Evolutionary conservation across 2,329 filamentous ascomycete species (phyloP).

Genomic region (Penicillium expansum): DNA sequence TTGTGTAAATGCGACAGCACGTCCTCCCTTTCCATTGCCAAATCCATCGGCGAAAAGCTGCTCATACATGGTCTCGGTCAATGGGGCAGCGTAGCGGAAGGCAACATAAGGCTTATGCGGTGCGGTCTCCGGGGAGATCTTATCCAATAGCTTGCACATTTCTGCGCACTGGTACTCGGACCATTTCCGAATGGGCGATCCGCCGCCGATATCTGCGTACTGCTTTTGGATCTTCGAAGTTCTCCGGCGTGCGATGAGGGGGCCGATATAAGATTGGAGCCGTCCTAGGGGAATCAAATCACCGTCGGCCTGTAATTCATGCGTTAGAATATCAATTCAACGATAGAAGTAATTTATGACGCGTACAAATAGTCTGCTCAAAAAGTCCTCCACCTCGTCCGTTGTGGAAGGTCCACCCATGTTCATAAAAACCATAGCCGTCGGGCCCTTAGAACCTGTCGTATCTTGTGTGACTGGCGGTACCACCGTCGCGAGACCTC

Average conservation of each 20-base stretch:
- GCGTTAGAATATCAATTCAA: background rate
- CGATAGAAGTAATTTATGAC: background rate
- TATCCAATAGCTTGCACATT: slow-evolving; percentile 97
- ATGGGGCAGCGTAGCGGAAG: slow-evolving; percentile 88
- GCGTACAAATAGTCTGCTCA: slow-evolving; percentile 86
- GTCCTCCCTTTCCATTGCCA: slow-evolving; percentile 81
- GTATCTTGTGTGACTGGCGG: slow-evolving; percentile 79
- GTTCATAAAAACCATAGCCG: slow-evolving; percentile 98
- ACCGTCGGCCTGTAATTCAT: slow-evolving; percentile 67
- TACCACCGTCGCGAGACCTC: slow-evolving; percentile 57
- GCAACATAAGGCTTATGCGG: slow-evolving; percentile 97
- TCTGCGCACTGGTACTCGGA: slow-evolving; percentile 89
- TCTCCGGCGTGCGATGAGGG: slow-evolving; percentile 77
- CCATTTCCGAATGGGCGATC: slow-evolving; percentile 98
- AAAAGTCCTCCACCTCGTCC: slow-evolving; percentile 82
- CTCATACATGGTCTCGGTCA: slow-evolving; percentile 92
- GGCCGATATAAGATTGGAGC: slow-evolving; percentile 85
- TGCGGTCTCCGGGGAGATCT: slow-evolving; percentile 84
- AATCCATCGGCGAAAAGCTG: slow-evolving; percentile 84
- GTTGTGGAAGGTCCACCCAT: slow-evolving; percentile 94
- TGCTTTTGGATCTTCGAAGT: slow-evolving; percentile 97
- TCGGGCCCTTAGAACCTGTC: slow-evolving; percentile 71
- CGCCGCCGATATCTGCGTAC: slow-evolving; percentile 90
- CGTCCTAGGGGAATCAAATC: slow-evolving; percentile 95
- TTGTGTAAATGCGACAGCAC: slow-evolving; percentile 95